A percentile compares a stretch with the other conserved stretches of the same genome.
These are phyloP conservation scores for Closterium sp. DNA, from an alignment of 139 green algal species.

Conservation along the genomic window DNA sequence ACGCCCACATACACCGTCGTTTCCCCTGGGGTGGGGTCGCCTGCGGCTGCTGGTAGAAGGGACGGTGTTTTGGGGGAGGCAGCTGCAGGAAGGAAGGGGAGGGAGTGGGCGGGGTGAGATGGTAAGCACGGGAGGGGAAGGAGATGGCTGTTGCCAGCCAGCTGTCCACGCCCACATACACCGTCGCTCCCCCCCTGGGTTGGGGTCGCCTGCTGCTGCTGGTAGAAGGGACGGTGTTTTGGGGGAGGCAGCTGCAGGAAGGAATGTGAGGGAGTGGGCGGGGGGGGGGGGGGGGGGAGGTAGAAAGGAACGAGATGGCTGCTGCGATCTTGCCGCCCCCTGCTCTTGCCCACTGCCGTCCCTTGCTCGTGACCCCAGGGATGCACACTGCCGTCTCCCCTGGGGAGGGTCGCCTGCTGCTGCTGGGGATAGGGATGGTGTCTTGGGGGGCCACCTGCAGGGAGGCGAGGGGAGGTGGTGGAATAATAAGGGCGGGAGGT, in stretches of 20 bases:
- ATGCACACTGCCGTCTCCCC: constrained; percentile 28
- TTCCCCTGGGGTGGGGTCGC: not conserved
- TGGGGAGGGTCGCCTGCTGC: not conserved
- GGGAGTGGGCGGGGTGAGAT: too few relatives aligned
- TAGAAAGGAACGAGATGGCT: constrained; percentile 27
- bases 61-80: not conserved
- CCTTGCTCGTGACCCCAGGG: too few relatives aligned
- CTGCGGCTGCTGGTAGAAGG: not conserved
- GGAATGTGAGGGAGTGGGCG: too few relatives aligned
- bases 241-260: not conserved
- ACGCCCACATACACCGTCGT: constrained; percentile 44
- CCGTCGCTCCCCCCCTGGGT: not conserved
- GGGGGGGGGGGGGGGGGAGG: too few relatives aligned
- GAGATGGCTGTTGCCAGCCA: constrained; percentile 13
- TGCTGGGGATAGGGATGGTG: not conserved
- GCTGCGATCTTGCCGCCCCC: constrained; percentile 10
- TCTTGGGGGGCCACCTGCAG: not conserved
- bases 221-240: not conserved
- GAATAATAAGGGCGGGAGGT: too few relatives aligned
- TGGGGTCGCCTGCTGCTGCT: not conserved
- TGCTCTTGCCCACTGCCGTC: constrained; percentile 38
- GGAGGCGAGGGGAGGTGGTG: too few relatives aligned
- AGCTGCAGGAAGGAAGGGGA: not conserved
- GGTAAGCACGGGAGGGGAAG: too few relatives aligned
- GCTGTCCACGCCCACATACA: constrained; percentile 47